Evolutionary conservation across 352 stramenopile species (phyloP).

Genomic region (Globisporangium sylvaticum): DNA sequence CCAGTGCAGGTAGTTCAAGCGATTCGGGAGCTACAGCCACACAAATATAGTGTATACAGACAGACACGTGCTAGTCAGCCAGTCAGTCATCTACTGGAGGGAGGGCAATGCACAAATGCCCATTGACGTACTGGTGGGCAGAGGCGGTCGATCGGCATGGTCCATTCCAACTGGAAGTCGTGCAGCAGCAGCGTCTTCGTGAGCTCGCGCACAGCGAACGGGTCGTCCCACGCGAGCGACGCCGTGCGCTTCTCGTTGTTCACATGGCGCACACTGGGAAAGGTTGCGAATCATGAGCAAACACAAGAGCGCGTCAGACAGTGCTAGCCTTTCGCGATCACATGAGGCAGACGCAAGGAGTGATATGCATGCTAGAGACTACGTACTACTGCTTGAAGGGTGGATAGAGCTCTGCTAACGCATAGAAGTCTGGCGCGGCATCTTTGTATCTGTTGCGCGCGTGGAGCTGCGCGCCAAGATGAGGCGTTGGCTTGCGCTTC

Average conservation of each 20-base stretch:
- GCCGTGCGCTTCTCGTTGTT: slow-evolving; percentile 50
- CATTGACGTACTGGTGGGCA: slow-evolving; percentile 88
- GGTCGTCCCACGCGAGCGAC: slow-evolving; percentile 71
- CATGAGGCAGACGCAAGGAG: no score
- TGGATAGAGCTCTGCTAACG: slow-evolving; percentile 54
- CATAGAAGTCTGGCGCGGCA: slow-evolving; percentile 71
- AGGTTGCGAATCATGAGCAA: background rate
- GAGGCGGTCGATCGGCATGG: slow-evolving; percentile 89
- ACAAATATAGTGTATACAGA: background rate
- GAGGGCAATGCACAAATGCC: background rate
- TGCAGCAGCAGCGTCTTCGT: slow-evolving; percentile 90
- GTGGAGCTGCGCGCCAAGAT: slow-evolving; percentile 61
- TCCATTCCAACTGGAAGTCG: slow-evolving; percentile 89
- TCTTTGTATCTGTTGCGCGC: slow-evolving; percentile 72
- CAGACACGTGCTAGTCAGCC: slow-evolving; percentile 2
- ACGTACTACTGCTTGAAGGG: slow-evolving; percentile 66
- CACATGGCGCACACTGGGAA: slow-evolving; percentile 54
- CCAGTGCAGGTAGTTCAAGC: slow-evolving; percentile 96
- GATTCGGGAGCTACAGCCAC: slow-evolving; percentile 62
- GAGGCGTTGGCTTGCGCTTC: slow-evolving; percentile 49
- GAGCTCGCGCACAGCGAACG: slow-evolving; percentile 74
- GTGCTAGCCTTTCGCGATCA: background rate
- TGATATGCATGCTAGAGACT: no score
- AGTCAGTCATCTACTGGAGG: background rate
- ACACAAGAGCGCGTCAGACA: background rate